These are phyloP conservation scores for Clathrus columnatus DNA, from an alignment of 768 basidiomycete species.

Conservation along the genomic window DNA sequence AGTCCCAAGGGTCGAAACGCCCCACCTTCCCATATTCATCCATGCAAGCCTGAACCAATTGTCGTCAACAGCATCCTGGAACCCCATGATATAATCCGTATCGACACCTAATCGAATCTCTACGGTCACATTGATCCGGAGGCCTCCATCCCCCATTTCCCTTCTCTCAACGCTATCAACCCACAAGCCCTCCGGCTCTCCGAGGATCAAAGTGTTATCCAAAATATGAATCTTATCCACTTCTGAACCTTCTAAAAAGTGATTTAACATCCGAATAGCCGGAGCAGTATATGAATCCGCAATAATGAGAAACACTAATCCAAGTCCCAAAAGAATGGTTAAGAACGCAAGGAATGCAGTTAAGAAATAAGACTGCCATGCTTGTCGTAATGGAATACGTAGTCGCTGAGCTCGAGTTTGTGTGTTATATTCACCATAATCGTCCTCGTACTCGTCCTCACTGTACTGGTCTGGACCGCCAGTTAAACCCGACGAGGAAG, in stretches of 20 bases:
- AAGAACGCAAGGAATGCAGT: background rate
- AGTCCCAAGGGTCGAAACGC: background rate
- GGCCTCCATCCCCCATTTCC: background rate
- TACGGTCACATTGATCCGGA: conserved; percentile 3
- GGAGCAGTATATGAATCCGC: conserved; percentile 10
- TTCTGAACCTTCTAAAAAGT: background rate
- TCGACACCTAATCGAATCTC: conserved; percentile 3
- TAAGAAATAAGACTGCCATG: conserved; percentile 6
- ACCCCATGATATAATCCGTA: conserved; percentile 8
- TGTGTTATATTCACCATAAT: too few relatives aligned
- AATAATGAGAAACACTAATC: background rate
- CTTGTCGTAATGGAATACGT: background rate
- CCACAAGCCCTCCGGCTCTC: background rate
- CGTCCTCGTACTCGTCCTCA: background rate
- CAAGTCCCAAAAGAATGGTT: background rate
- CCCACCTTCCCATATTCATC: background rate
- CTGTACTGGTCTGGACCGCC: background rate
- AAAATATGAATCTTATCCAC: background rate
- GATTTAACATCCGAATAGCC: background rate
- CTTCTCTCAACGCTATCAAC: background rate
- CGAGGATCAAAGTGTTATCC: conserved; percentile 1
- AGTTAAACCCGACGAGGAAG: background rate
- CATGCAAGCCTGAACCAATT: background rate
- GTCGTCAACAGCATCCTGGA: background rate
- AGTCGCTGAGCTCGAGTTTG: background rate